These are phyloP conservation scores for Pichia phayaonensis DNA, from an alignment of 805 yeast species.

Conservation along the genomic window DNA sequence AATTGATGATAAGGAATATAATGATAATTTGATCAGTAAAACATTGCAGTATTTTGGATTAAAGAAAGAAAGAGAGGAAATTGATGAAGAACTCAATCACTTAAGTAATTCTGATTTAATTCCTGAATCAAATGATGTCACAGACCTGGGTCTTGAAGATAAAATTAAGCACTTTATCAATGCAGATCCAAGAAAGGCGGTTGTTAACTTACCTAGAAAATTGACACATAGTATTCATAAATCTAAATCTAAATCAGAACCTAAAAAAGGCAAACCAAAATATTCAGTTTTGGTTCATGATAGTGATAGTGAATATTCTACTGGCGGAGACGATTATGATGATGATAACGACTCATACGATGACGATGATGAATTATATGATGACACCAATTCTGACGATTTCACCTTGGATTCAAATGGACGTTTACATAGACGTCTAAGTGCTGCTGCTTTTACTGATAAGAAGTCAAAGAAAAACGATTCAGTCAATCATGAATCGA, in stretches of 20 bases:
- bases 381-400: conserved; percentile 15
- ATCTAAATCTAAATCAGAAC: not conserved
- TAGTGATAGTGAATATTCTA: conserved; percentile 1
- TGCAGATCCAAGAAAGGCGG: conserved; percentile 19
- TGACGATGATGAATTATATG: conserved; percentile 16
- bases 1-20: conserved; percentile 5
- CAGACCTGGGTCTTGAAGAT: conserved; percentile 18
- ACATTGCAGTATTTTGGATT: conserved; percentile 24
- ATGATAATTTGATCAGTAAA: conserved; percentile 11
- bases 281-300: conserved; percentile 3
- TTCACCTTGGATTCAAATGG: conserved; percentile 2
- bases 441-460: not conserved
- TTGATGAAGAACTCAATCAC: conserved; percentile 19
- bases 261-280: not conserved
- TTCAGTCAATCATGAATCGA: conserved; percentile 14
- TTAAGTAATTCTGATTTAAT: conserved; percentile 15
- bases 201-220: conserved; percentile 11
- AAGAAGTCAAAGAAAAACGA: not conserved
- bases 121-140: conserved; percentile 12
- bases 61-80: conserved; percentile 11
- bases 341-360: conserved; percentile 14
- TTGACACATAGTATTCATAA: not conserved
- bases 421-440: not conserved
- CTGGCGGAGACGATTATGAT: conserved; percentile 1
- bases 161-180: conserved; percentile 20